These are phyloP conservation scores for Bipolaris zeicola DNA, from an alignment of 2,329 filamentous ascomycete species.

Conservation along the genomic window DNA sequence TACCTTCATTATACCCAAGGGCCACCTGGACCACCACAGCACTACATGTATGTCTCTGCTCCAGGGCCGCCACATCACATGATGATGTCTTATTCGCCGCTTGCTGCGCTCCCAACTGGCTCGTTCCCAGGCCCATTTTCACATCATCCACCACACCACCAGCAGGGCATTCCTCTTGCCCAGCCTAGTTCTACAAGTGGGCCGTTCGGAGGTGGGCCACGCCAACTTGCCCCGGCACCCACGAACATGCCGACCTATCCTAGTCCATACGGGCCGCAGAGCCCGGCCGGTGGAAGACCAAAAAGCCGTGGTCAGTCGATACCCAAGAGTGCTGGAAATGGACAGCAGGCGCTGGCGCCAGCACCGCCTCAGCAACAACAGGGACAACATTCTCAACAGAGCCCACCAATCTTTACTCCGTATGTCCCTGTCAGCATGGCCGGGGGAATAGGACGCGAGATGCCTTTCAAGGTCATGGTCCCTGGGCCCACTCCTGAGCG, in stretches of 20 bases:
- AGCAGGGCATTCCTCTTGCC: constrained; percentile 15
- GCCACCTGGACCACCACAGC: constrained; percentile 29
- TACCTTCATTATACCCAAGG: constrained; percentile 24
- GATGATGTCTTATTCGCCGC: constrained; percentile 35
- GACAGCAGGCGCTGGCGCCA: constrained; percentile 38
- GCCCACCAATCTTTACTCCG: constrained; percentile 28
- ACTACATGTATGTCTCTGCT: constrained; percentile 26
- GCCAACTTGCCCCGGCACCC: constrained; percentile 35
- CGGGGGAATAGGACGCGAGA: constrained; percentile 21
- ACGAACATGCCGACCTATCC: constrained; percentile 31
- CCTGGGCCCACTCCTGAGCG: constrained; percentile 36
- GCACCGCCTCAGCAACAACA: constrained; percentile 29
- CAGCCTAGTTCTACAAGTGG: constrained; percentile 17
- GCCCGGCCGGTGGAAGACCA: constrained; percentile 25
- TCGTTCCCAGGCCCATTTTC: constrained; percentile 18
- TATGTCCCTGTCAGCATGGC: constrained; percentile 29
- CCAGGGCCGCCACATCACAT: constrained; percentile 30
- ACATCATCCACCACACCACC: constrained; percentile 20
- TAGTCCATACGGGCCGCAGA: constrained; percentile 39
- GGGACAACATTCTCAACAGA: constrained; percentile 9
- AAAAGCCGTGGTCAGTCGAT: constrained; percentile 28
- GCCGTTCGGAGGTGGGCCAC: constrained; percentile 16
- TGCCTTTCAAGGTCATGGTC: constrained; percentile 42
- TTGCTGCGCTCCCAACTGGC: constrained; percentile 33
- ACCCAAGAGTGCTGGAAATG: constrained; percentile 18